Evolutionary conservation across 2,329 filamentous ascomycete species (phyloP), one percentile per base, ranked within the genome.

Genomic region (Colletotrichum tanaceti): DNA sequence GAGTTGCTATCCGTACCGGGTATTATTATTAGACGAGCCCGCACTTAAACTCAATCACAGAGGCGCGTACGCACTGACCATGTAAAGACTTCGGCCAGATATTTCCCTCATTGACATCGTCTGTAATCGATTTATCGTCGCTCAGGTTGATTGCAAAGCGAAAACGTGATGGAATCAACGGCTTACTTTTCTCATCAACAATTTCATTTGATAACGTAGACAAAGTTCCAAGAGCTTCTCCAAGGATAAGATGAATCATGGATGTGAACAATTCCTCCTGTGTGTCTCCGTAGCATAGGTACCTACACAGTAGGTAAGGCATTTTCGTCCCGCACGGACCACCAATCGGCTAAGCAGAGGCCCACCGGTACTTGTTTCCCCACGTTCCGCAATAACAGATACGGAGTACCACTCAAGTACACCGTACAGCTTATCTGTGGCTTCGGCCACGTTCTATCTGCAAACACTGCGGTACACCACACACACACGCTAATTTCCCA

Each of bases 391-490:
- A 66, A 50, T 66, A 38, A 43, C 24, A 10, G 43, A 57, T 10
- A 50, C n/a, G 10, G 50, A 43, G 63, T 66, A 50, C 58, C 43
- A 13, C n/a, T 11, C 14, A 57, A 14, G 63, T 44, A 62, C 35
- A 62, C 50, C 35, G 63, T 44, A 62, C 35, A 62, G 58, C 35
- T 62, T 66, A 66, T 66, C 63, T 66, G 55, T 66, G 55, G 47
- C 63, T 65, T 49, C 53, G 52, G 35, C 43, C 35, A 41, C 46
- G 9, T 52, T 60, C 54, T 57, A 57, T 32, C 20, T 39, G 52
- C 46, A 41, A 60, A 22, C 18, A 16, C 43, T 28, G 22, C 44
- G 44, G 53, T 59, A 41, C 62, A 13, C 55, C 49, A 60, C 53
- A 63, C 59, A 64, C 49, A 5, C 22, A 7, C 46, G 9, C 47